Conservation (phyloP, 257 asterid genomes). For the Gentiana dahurica region DNA sequence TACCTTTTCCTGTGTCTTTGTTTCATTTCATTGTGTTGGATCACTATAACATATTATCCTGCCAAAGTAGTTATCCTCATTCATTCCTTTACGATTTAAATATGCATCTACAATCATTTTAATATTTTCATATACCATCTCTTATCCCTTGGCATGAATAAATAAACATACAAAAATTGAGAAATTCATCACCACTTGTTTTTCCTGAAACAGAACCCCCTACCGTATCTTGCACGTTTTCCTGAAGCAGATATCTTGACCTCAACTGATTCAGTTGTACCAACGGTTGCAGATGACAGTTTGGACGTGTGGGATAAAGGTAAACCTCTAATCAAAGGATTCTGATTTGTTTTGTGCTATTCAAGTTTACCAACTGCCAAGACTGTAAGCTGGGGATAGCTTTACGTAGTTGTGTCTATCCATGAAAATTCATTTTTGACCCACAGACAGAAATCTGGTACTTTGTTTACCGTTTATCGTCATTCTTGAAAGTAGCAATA, state of each 20-base stretch:
- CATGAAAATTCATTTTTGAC: too few species aligned
- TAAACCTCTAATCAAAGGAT: constrained; percentile 24
- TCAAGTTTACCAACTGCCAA: too few species aligned
- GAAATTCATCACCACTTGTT: constrained; percentile 4
- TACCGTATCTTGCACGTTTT: constrained; percentile 88
- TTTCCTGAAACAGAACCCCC: constrained; percentile 66
- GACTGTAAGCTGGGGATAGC: too few species aligned
- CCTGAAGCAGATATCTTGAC: constrained; percentile 98
- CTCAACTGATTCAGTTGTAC: constrained; percentile 87
- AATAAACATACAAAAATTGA: too few species aligned
- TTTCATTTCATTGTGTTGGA: too few species aligned
- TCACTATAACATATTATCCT: too few species aligned
- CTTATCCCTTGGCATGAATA: constrained; percentile 4
- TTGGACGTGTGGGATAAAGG: constrained; percentile 92
- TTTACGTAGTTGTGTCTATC: too few species aligned
- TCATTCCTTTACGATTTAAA: not conserved
- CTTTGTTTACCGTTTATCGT: too few species aligned
- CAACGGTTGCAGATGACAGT: constrained; percentile 84
- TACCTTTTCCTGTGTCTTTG: too few species aligned
- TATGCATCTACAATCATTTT: not conserved
- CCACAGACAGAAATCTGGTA: too few species aligned
- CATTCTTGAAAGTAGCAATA: too few species aligned
- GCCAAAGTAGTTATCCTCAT: not conserved
- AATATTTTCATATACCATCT: not conserved
- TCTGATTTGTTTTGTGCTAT: constrained; percentile 7